Evolutionary conservation across 2,329 filamentous ascomycete genomes (phyloP), one percentile per base, ranked within the genome.

Genomic region (Herpomyces periplanetae): DNA sequence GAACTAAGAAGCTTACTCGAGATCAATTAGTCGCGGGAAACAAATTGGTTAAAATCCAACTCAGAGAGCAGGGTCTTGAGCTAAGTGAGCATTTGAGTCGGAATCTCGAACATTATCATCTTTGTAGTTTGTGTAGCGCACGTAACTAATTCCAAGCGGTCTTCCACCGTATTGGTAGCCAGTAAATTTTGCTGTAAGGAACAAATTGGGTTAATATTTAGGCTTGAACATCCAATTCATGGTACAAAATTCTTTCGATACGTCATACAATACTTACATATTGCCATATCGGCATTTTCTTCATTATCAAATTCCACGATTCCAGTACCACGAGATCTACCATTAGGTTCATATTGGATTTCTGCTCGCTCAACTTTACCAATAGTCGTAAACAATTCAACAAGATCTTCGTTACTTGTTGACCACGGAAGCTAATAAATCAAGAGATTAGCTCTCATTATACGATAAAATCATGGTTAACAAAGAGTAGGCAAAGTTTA

Each of bases 321-420:
- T 35, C 80, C 80, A 23, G 66, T 80, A 27, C 80, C 80, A 27
- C 71, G 64, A 24, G 80, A 96, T 30, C 80, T 66, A 17, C 80
- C 80, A 32, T 84, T 91, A 3, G 68, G 64, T 39, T 96, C 80
- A 34, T 96, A 91, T 41, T 96, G 80, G 22, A 96, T 91, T 42
- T 96, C 80, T n/a, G 80, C 80, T 31, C 80, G 71, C 32, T 88
- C 71, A 23, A 96, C 80, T 39, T 87, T 87, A 27, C 80, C 80
- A 33, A 96, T 96, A 5, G 80, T 96, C 8, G 65, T 73, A 46
- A 96, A 96, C 9, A 96, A 51, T 37, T 96, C 80, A 22, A 91
- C 57, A 11, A 96, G 47, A 38, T 96, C 80, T 26, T 96, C 80
- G 34, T 96, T 91, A 45, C 73, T 88, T 8, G 80, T 96, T 11